phyloP scores from a whole-genome alignment of 2,329 filamentous ascomycete genomes.

The Colletotrichum scovillei region DNA sequence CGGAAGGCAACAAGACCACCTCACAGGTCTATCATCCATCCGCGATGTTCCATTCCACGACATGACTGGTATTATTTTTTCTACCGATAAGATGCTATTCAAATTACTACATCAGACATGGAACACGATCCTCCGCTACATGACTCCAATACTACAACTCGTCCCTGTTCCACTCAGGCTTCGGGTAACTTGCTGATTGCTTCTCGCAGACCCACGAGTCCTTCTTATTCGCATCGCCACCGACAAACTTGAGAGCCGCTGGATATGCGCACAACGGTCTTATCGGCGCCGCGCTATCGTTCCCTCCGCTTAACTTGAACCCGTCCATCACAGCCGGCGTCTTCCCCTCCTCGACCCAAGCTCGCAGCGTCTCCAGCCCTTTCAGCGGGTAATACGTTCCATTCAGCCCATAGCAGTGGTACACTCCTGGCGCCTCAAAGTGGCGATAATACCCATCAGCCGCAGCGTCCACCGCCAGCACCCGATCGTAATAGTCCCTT shows the following conservation, averaged over 20 bases:
- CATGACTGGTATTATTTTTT: neutral
- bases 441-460: conserved; percentile 58
- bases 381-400: conserved; percentile 32
- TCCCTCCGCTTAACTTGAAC: conserved; percentile 23
- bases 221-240: conserved; percentile 17
- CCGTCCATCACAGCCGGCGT: conserved; percentile 20
- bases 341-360: conserved; percentile 30
- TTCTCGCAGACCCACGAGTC: conserved; percentile 28
- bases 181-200: neutral
- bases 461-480: conserved; percentile 18
- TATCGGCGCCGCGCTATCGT: conserved; percentile 29
- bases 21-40: neutral
- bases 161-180: neutral
- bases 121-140: too few species aligned
- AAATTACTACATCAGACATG: neutral
- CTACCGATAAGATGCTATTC: neutral
- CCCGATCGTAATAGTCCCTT: conserved; percentile 43
- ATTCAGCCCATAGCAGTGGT: conserved; percentile 53
- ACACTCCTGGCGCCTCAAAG: conserved; percentile 63
- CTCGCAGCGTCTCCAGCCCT: conserved; percentile 25
- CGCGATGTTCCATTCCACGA: neutral
- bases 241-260: neutral
- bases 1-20: neutral
- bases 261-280: conserved; percentile 33
- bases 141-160: neutral